These are phyloP conservation scores for Peterozyma toletana DNA, from an alignment of 805 yeast species.

Conservation along the genomic window DNA sequence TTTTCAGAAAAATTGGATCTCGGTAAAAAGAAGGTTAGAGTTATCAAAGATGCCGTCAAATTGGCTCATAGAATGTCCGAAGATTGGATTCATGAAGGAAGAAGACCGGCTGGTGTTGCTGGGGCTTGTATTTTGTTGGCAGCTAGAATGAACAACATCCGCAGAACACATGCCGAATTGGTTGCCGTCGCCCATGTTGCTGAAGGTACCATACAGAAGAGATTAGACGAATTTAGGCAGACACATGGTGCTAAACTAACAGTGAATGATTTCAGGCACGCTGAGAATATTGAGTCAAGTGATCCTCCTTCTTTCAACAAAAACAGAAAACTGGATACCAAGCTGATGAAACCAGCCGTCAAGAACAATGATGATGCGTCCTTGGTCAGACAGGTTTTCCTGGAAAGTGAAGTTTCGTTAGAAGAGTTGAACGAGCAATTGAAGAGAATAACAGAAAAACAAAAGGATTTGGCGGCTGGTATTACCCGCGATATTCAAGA, in stretches of 20 bases:
- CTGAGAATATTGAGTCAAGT: constrained; percentile 33
- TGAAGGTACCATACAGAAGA: constrained; percentile 83
- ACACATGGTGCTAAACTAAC: constrained; percentile 72
- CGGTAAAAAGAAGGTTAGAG: constrained; percentile 66
- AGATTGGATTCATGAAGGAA: constrained; percentile 95
- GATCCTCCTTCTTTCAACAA: constrained; percentile 80
- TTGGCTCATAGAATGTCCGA: constrained; percentile 86
- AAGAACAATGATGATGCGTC: constrained; percentile 22
- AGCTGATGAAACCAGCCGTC: constrained; percentile 11
- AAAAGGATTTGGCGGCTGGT: constrained; percentile 10
- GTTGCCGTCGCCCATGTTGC: constrained; percentile 95
- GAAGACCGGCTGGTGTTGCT: constrained; percentile 97
- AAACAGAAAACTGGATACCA: constrained; percentile 46
- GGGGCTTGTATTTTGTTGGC: constrained; percentile 94
- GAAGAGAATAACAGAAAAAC: constrained; percentile 20
- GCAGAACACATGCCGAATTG: constrained; percentile 87
- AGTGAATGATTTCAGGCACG: constrained; percentile 63
- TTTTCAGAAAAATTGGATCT: constrained; percentile 85
- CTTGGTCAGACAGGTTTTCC: constrained; percentile 32
- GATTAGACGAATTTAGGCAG: constrained; percentile 79
- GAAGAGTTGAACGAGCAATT: constrained; percentile 30
- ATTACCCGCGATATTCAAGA: neutral
- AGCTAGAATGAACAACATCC: constrained; percentile 91
- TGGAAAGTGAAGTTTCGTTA: constrained; percentile 37
- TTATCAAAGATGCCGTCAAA: constrained; percentile 79